phyloP scores from a whole-genome alignment of 1,284 basidiomycete species.

The Apiotrichum domesticum region DNA sequence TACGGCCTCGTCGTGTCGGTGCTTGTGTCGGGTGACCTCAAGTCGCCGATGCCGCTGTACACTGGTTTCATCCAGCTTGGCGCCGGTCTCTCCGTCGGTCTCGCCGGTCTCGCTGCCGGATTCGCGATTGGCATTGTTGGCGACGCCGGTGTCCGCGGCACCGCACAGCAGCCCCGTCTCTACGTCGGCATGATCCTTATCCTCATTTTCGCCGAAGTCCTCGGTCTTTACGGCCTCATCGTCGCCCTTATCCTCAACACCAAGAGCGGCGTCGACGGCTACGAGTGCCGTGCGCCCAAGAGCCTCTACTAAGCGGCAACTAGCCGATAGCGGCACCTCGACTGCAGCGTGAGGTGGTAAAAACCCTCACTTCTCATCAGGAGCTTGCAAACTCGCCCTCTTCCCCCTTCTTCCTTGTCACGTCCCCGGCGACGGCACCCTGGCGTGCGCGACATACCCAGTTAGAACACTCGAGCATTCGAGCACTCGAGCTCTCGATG shows the following conservation, averaged over 20 bases:
- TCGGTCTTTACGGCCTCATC: slow-evolving; percentile 58
- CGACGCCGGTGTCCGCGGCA: slow-evolving; percentile 86
- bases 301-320: too few relatives aligned
- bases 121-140: slow-evolving; percentile 94
- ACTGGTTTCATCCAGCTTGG: slow-evolving; percentile 84
- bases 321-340: too few relatives aligned
- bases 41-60: slow-evolving; percentile 61
- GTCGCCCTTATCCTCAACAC: slow-evolving; percentile 56
- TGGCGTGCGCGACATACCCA: neutral
- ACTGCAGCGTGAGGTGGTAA: too few relatives aligned
- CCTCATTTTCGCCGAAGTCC: slow-evolving; percentile 89
- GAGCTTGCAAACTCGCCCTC: too few relatives aligned
- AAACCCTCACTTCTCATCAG: neutral
- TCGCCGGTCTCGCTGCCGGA: slow-evolving; percentile 82
- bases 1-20: slow-evolving; percentile 93
- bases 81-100: slow-evolving; percentile 73
- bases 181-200: slow-evolving; percentile 80
- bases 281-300: slow-evolving; percentile 16
- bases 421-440: neutral
- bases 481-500: slow-evolving; percentile 3
- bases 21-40: slow-evolving; percentile 68
- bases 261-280: slow-evolving; percentile 31
- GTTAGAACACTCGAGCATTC: slow-evolving; percentile 3
- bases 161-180: slow-evolving; percentile 83
- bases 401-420: neutral